Base-by-base conservation (phyloP, 2,329 filamentous ascomycete species). In the Colletotrichum echinochloae region DNA sequence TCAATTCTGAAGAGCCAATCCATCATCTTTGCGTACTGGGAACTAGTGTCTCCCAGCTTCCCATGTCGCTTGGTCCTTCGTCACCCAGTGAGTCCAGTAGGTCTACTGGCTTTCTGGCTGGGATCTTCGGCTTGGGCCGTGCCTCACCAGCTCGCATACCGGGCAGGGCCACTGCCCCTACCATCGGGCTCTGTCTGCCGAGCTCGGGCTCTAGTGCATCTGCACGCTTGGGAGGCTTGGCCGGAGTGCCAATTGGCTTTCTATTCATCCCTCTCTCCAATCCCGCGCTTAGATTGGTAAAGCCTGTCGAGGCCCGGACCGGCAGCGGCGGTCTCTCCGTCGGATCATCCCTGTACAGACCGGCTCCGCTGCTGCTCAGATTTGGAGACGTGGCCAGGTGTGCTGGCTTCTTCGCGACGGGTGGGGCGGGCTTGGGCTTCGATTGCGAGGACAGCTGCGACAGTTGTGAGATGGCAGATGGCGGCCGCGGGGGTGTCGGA, bases 391-490 rank as follows among this genome's bases (percentile, higher is more conserved):
- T 79, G 20, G 80, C 74, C 5, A 90, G 82, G 73, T 89, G 87
- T 2, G 86, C 83, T 1, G 90, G 90, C 75, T 92, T 92, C 77
- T 84, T 88, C 28, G 90, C 90, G 60, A 92, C 83, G 1, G 86
- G 87, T 6, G 87, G 89, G n/a, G 86, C 80, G 12, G 80, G 76
- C 72, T 85, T 86, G 18, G 76, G 74, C 39, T 79, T 79, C 51
- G 75, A 72, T 51, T 76, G 75, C 61, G 78, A 73, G 11, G 80
- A 79, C 8, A 77, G 65, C 64, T 80, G 77, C 41, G 78, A 79
- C 46, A 74, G 66, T 48, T 79, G 78, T 1, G 83, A 82, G 3
- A 79, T 76, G 23, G 77, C 74, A 4, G 82, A 81, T 12, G 77
- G 76, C 23, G 80, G 80, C 23, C 79, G 80, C 33, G 72, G 73